Base-by-base conservation (phyloP, 108 stramenopile species). In the Cyclotella choctawhatcheeana region DNA sequence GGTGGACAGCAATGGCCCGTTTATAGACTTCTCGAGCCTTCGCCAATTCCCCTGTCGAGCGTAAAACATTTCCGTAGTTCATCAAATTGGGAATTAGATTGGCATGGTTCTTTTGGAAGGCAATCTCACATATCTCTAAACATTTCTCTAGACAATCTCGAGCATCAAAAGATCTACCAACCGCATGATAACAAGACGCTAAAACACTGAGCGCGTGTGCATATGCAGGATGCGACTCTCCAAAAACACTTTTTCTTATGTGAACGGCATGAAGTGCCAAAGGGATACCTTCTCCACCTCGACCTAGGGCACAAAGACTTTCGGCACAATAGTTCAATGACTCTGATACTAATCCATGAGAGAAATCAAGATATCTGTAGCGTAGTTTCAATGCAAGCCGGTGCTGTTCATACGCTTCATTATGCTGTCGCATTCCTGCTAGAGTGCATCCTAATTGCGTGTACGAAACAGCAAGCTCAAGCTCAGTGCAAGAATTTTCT, bases 371-470 rank as follows among this genome's bases (percentile, higher is more conserved):
- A 44, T 76, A 76, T 58, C 69, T 34, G 56, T 76, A 81, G 8
- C 80, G 62, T 20, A 76, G 62, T n/a, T 31, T 53, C 32, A 81
- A 70, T 7, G 80, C 80, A 34, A 37, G 53, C 21, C 60, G 69
- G 34, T 81, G 80, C 58, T 81, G 72, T 40, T 74, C 53, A 61
- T 71, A 81, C 8, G 80, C 80, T 58, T 81, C 75, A 10, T 68
- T 32, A 53, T 74, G 64, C 16, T 61, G 53, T 2, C 53, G 45
- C 80, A 76, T 76, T 26, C 80, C 80, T 20, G 75, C 61, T 40
- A 81, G 66, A 55, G 80, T 81, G 70, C 80, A 81, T 32, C 80
- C 80, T 64, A 81, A 70, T 22, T 81, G 80, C 31, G 80, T 81
- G 40, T 68, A 81, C 5, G 80, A 81, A 44, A 81, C 72, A 26